Percentiles rank a stretch among this genome's conserved stretches.
Evolutionary conservation across 1,139 yeast genomes (phyloP).

Genomic region (Spathaspora sp.): DNA sequence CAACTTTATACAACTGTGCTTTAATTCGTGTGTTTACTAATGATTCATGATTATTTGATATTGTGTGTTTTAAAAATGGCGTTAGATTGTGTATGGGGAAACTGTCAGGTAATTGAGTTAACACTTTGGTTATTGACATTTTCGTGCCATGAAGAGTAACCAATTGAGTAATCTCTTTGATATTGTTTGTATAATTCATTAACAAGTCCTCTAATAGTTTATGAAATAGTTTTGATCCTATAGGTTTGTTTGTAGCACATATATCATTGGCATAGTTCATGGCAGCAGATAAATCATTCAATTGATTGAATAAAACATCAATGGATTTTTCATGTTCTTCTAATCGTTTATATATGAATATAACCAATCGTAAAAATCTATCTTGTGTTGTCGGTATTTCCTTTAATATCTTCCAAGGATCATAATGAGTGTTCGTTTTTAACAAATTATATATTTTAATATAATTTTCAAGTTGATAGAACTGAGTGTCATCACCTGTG

Average conservation of each 20-base stretch:
- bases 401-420: constrained; percentile 46
- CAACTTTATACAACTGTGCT: constrained; percentile 38
- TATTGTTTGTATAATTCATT: constrained; percentile 30
- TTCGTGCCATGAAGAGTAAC: constrained; percentile 51
- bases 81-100: constrained; percentile 47
- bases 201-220: constrained; percentile 40
- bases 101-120: constrained; percentile 51
- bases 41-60: constrained; percentile 32
- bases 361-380: constrained; percentile 43
- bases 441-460: constrained; percentile 39
- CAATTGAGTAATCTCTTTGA: constrained; percentile 42
- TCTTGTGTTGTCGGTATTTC: constrained; percentile 38
- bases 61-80: constrained; percentile 46
- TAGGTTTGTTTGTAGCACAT: constrained; percentile 35
- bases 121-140: constrained; percentile 50
- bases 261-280: constrained; percentile 60
- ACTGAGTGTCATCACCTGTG: constrained; percentile 10
- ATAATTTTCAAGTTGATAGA: constrained; percentile 22
- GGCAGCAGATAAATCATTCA: constrained; percentile 59
- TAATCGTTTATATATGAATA: constrained; percentile 58
- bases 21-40: constrained; percentile 28
- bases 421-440: constrained; percentile 35
- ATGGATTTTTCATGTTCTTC: constrained; percentile 68
- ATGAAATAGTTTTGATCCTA: constrained; percentile 42
- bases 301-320: constrained; percentile 57